Evolutionary conservation across 2,329 filamentous ascomycete genomes (phyloP), one percentile per base, ranked within the genome.

Genomic region (Aspergillus ustus): DNA sequence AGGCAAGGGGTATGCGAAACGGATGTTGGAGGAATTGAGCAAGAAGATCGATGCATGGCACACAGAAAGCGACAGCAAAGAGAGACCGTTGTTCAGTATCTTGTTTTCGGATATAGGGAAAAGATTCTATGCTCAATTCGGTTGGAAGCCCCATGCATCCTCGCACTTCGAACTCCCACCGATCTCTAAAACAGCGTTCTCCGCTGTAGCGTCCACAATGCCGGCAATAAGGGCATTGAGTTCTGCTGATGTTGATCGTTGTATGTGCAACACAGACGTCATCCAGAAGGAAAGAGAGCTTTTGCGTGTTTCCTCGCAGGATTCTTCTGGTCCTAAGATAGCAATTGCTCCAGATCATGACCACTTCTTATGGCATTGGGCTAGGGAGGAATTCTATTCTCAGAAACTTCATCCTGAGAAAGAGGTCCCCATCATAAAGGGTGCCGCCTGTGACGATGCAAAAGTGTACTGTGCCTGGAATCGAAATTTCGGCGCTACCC

Each of bases 71-170:
- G 74, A 78, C 55, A 63, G 67, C 50, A 71, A 73, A 20, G 72
- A 74, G 67, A 75, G 72, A 72, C 82, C 74, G 65, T 76, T 86
- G 15, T 95, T 94, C 75, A 93, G 91, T 0, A 85, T 96, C 7
- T 82, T 97, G 8, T 97, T 89, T 77, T 96, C 92, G 8, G 92
- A 96, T 70, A 93, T 96, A 66, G 92, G 93, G 20, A 90, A 92
- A 81, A 80, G 81, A 44, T 97, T 93, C 77, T 97, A 97, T 78
- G 85, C 89, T 3, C 83, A 82, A 34, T 83, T 87, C 65, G 92
- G 92, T 50, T 97, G 93, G 93, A 83, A 87, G 52, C 83, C 88
- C 0, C 93, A 90, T 69, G 82, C 85, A 20, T 94, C 91, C 61
- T 82, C 84, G 1, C 93, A 97, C 73, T 82, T 96, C 48, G 82